Base-by-base conservation (phyloP, 2,329 filamentous ascomycete genomes). In the Xylaria sp. region DNA sequence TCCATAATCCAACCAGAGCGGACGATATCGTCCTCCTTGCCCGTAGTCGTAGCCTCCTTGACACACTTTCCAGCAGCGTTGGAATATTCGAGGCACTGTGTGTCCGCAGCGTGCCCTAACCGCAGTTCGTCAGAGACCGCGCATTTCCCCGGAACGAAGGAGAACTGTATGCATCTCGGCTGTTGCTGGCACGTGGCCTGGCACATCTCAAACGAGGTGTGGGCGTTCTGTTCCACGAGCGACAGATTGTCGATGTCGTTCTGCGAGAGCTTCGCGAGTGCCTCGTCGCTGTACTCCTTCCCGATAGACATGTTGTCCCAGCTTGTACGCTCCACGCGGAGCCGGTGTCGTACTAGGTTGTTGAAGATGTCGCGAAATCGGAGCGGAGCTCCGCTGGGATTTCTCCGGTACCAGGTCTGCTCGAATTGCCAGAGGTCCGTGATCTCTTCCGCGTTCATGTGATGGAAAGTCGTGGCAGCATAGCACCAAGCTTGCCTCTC, bases 271-370 rank as follows among this genome's bases (percentile, higher is more conserved):
- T 61, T 67, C 32, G 61, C 59, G 21, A 73, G 61, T 12, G 53
- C 56, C 54, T 70, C 71, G 0, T 72, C 70, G 64, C 73, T 73
- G 47, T 73, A 73, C 58, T 71, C 69, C 1, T 45, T 51, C n/a
- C 72, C 73, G 30, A 63, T 61, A 3, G 72, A 69, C 57, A 73
- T 68, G 19, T 72, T 73, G 47, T 72, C 72, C 72, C 72, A 73
- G 19, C 53, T 63, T 3, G 56, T 12, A 2, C 70, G 61, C 42
- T 69, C 70, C 5, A 55, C 54, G 7, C 63, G 66, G 12, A 73
- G 69, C 56, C 69, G 66, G 48, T 65, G 69, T 4, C 67, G 64
- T 2, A 73, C 47, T 17, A 73, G n/a, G 58, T 68, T 67, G 57
- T 68, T 67, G 61, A 72, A 72, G 47, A 73, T 69, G 53, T 73